A percentile compares a stretch with the other conserved stretches of the same genome.
phyloP scores from a whole-genome alignment of 148 eudicot species.

The Cornus controversa region DNA sequence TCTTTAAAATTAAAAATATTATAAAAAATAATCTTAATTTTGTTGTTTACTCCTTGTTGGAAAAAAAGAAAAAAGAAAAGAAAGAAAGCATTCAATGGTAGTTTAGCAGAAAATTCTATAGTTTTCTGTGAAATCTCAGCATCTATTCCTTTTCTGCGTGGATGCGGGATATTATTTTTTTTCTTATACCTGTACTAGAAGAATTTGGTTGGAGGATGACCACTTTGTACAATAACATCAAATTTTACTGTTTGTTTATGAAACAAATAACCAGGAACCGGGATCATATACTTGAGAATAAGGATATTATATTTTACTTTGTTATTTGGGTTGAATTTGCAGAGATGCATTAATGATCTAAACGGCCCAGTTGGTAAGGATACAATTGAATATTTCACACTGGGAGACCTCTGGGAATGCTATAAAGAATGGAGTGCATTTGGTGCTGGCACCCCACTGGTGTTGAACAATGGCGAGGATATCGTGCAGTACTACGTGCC shows the following conservation, averaged over 20 bases:
- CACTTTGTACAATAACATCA: too few relatives aligned
- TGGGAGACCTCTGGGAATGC: slow-evolving; percentile 27
- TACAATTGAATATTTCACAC: slow-evolving; percentile 10
- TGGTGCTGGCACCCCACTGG: slow-evolving; percentile 20
- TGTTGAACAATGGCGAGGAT: neutral
- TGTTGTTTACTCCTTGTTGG: neutral
- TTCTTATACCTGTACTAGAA: too few relatives aligned
- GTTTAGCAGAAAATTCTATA: neutral
- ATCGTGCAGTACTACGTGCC: slow-evolving; percentile 28
- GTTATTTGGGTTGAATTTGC: neutral
- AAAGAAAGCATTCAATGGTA: neutral
- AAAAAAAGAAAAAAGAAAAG: too few relatives aligned
- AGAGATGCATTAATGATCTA: too few relatives aligned
- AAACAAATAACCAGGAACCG: too few relatives aligned
- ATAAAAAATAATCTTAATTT: neutral
- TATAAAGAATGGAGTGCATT: slow-evolving; percentile 30
- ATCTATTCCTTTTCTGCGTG: too few relatives aligned
- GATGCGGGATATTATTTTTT: too few relatives aligned
- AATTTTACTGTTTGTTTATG: too few relatives aligned
- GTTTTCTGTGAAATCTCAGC: too few relatives aligned
- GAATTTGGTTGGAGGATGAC: too few relatives aligned
- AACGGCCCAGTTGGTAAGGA: slow-evolving; percentile 10
- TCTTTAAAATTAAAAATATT: neutral
- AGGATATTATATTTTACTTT: neutral
- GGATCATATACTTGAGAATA: neutral